Conservation (phyloP, 441 rosid genomes). For the Pelargonium hybrid region DNA sequence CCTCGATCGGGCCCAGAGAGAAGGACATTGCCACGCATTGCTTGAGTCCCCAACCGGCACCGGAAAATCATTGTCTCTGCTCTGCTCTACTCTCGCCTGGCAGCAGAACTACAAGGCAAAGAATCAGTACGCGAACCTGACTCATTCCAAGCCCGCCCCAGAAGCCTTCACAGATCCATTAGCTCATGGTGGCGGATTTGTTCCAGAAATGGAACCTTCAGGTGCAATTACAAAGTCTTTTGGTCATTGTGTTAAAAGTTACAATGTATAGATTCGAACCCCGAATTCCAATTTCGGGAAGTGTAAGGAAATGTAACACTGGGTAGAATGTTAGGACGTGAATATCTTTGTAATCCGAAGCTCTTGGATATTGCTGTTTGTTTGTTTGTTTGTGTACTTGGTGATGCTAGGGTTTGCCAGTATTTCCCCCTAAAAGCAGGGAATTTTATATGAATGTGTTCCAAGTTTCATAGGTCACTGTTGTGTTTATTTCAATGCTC, state of each 20-base stretch:
- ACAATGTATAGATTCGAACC: not conserved
- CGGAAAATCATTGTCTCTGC: constrained; percentile 91
- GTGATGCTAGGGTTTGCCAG: not conserved
- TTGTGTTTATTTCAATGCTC: no score
- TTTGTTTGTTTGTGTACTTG: not conserved
- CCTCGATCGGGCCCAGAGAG: constrained; percentile 78
- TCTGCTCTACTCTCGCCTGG: constrained; percentile 91
- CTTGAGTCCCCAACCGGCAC: constrained; percentile 98
- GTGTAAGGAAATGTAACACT: not conserved
- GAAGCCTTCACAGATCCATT: constrained; percentile 69
- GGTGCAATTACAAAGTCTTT: constrained; percentile 29
- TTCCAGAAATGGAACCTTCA: constrained; percentile 67
- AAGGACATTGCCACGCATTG: constrained; percentile 77
- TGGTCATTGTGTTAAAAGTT: not conserved
- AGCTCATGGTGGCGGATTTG: constrained; percentile 75
- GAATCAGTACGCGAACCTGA: constrained; percentile 26
- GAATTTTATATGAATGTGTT: not conserved
- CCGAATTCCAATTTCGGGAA: not conserved
- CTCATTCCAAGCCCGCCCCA: constrained; percentile 47
- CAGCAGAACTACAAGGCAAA: constrained; percentile 46
- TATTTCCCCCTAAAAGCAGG: not conserved
- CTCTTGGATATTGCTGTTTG: no score
- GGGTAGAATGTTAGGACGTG: not conserved
- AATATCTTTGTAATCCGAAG: no score
- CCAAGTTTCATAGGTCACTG: no score